Base-by-base conservation (phyloP, 805 yeast species). In the Candida stauntonica region DNA sequence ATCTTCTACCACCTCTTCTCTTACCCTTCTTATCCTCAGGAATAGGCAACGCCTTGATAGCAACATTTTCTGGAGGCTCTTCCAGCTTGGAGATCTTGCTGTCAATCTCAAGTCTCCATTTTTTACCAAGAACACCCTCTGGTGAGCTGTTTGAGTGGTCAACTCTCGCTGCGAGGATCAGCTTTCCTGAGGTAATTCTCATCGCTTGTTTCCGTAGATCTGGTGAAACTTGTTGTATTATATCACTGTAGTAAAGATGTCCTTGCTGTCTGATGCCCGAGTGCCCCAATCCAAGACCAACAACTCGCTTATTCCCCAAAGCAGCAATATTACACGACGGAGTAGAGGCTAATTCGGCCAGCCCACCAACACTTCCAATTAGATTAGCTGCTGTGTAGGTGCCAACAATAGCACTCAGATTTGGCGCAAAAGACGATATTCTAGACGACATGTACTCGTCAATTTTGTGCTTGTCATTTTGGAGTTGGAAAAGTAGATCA, bases 251-350 rank as follows among this genome's bases (percentile, higher is more conserved):
- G 57, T 73, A 85, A 4, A 88, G 51, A 52, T 75, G 82, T 0
- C 96, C 96, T 35, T 79, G 74, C 41, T 80, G 82, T 29, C 83
- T 60, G 7, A 71, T 65, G 9, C 75, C 77, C 12, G 64, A 51
- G 11, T 64, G 60, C 5, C 76, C 74, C 31, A 66, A 56, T 1
- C 68, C 70, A 15, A 64, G 52, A 0, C 66, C 57, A 41, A 57
- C 49, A 29, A 61, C 58, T 36, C 70, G 61, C 30, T 70, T 70
- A 12, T 74, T 73, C 0, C 96, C 96, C 33, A 86, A 63, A 0
- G 94, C 76, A 0, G 95, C 79, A 17, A 91, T 52, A 54, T 91
- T 91, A 51, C 97, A 86, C 4, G 95, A 71, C 0, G 96, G 96
- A 0, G 85, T 75, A 21, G 60, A 63, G 3, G 87, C 76, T 8